Evolutionary conservation across 306 rosid species (phyloP), one percentile per base, ranked within the genome.

Genomic region (Prunus mira): DNA sequence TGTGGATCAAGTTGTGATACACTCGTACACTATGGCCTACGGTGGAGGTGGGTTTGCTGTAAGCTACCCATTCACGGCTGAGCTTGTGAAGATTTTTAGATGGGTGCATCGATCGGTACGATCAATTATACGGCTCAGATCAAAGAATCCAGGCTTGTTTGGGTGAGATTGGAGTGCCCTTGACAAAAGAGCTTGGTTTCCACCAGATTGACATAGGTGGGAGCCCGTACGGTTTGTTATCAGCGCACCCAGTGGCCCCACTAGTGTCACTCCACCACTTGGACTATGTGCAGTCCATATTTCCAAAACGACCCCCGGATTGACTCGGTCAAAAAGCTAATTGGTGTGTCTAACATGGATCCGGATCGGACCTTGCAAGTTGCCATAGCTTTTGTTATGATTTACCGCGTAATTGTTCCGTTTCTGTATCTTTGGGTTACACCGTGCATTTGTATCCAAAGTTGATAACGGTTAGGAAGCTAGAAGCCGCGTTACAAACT

Each of bases 21-120:
- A 85, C n/a, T 91, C 89, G 28, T 89, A 93, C 54, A 52, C 45
- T 0, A 78, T 76, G 87, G 97, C 95, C 10, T 91, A 84, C 54
- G 97, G 98, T 2, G 98, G 98, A 0, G 97, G 93, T 6, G 97
- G 95, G 0, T 86, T 87, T 17, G 98, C 95, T 1, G 67, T 93
- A 19, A 93, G 95, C 67, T 89, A 91, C 56, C 85, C 93, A 4
- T 67, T 93, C 64, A 97, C 89, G 5, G 81, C 41, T 34, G 89
- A 79, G 83, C 84, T 91, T 4, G 91, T 80, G 5, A 84, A 64
- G 54, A 80, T 91, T 64, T 64, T 85, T 93, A 76, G 98, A 93
- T 6, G 91, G 87, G 8, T 93, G 98, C 78, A 84, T 89, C 45
- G 72, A 91, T 80, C 86, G 95, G 1, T 89, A 89, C 55, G 50